These are phyloP conservation scores for Trichoderma sp. DNA, from an alignment of 2,329 filamentous ascomycete genomes.

Conservation along the genomic window DNA sequence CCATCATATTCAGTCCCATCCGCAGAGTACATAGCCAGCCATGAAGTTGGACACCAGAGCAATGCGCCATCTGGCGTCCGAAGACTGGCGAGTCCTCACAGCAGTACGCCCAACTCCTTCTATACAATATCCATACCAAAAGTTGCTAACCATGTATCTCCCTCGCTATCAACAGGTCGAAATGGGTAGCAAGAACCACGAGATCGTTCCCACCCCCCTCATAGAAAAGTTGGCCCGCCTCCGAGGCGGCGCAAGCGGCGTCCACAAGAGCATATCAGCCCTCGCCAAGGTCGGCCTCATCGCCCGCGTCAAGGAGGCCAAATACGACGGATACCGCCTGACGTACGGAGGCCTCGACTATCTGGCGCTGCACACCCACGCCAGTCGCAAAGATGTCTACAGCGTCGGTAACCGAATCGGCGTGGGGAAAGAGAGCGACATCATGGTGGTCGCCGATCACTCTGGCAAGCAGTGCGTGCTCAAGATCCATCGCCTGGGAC, in stretches of 20 bases:
- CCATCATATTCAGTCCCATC: background rate
- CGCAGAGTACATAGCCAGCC: constrained; percentile 23
- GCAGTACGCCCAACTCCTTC: constrained; percentile 58
- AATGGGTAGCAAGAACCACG: constrained; percentile 91
- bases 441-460: constrained; percentile 85
- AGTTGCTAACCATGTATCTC: background rate
- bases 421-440: constrained; percentile 96
- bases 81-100: constrained; percentile 94
- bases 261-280: constrained; percentile 82
- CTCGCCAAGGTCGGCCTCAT: constrained; percentile 92
- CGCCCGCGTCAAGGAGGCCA: constrained; percentile 88
- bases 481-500: constrained; percentile 92
- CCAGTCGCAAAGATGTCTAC: constrained; percentile 76
- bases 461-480: constrained; percentile 75
- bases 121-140: background rate
- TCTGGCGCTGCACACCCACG: constrained; percentile 87
- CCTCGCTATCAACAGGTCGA: constrained; percentile 63
- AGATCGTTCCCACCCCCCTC: constrained; percentile 86
- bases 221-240: constrained; percentile 82
- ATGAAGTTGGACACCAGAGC: constrained; percentile 97
- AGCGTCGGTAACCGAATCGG: constrained; percentile 92
- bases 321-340: constrained; percentile 94
- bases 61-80: constrained; percentile 83
- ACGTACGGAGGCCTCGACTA: constrained; percentile 98
- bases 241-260: constrained; percentile 71